Base-by-base conservation (phyloP, 805 yeast genomes). In the Aciculoconidium aculeatum region DNA sequence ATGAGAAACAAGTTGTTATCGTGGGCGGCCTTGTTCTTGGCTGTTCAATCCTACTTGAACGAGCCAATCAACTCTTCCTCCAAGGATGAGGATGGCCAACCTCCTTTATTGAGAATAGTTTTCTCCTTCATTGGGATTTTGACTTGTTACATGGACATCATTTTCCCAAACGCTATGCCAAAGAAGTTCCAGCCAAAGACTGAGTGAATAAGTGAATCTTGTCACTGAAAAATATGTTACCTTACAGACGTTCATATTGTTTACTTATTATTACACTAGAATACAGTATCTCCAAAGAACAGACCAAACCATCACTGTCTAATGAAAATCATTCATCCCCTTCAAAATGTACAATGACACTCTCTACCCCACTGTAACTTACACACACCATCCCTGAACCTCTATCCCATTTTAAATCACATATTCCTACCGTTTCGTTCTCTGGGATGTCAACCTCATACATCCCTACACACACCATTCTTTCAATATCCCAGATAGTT, bases 1-100 rank as follows among this genome's bases (percentile, higher is more conserved):
- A 63, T 76, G 71, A 70, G 66, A 43, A 72, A 72, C 49, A 74
- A 70, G 45, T 53, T 73, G 38, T 50, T 74, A 42, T 61, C 77
- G 8, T 72, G 81, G 81, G 55, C 76, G 13, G 53, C 80, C 3
- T 45, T 75, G 14, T 61, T 75, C 34, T 63, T 72, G 36, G 62
- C 75, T 4, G 42, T 72, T 15, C 75, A 68, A 41, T 37, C 70
- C 1, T 72, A 51, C 40, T 56, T 74, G 45, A 67, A 61, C 35
- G 67, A 64, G 32, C 70, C 70, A 6, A 36, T 43, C 41, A 47
- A 53, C 42, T 51, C 49, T 44, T 53, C 61, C 29, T 37, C 32
- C 27, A 34, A 35, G 18, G 33, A 48, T 34, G 28, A 48, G 35
- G 48, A 41, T n/a, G 36, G 40, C 5, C 70, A 74, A 56, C 57